Conservation (phyloP, 805 yeast species). For the Cyberlindnera mrakii region DNA sequence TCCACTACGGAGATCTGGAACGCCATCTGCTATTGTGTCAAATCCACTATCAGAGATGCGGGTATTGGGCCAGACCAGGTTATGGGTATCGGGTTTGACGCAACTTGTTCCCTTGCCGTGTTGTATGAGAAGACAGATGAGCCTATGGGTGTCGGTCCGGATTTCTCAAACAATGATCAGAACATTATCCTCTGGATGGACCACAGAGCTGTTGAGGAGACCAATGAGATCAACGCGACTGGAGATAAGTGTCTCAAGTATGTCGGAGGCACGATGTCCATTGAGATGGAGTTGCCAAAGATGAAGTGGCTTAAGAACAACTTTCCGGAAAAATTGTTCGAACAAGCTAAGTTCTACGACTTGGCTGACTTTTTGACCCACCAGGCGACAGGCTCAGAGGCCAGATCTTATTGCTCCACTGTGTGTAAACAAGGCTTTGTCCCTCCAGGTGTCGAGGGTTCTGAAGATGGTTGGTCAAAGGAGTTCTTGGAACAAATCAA, state of each 20-base stretch:
- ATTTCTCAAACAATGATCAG: slow-evolving; percentile 63
- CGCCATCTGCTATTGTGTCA: slow-evolving; percentile 76
- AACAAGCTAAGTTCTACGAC: slow-evolving; percentile 75
- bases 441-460: slow-evolving; percentile 87
- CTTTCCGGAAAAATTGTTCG: slow-evolving; percentile 56
- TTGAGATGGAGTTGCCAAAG: slow-evolving; percentile 97
- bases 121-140: slow-evolving; percentile 55
- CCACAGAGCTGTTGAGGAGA: slow-evolving; percentile 85
- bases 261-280: slow-evolving; percentile 96
- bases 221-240: slow-evolving; percentile 74
- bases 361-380: slow-evolving; percentile 88
- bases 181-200: slow-evolving; percentile 98
- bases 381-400: slow-evolving; percentile 82
- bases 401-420: slow-evolving; percentile 82
- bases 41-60: slow-evolving; percentile 65
- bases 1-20: slow-evolving; percentile 90
- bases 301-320: slow-evolving; percentile 92
- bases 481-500: slow-evolving; percentile 68
- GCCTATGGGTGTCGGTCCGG: slow-evolving; percentile 91
- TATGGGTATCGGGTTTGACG: slow-evolving; percentile 92
- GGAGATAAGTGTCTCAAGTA: slow-evolving; percentile 75
- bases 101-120: slow-evolving; percentile 92
- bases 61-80: slow-evolving; percentile 63
- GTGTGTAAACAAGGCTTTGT: slow-evolving; percentile 95
- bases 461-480: slow-evolving; percentile 82